Conservation (phyloP, 495 filamentous ascomycete genomes). For the Cercophora newfieldiana region DNA sequence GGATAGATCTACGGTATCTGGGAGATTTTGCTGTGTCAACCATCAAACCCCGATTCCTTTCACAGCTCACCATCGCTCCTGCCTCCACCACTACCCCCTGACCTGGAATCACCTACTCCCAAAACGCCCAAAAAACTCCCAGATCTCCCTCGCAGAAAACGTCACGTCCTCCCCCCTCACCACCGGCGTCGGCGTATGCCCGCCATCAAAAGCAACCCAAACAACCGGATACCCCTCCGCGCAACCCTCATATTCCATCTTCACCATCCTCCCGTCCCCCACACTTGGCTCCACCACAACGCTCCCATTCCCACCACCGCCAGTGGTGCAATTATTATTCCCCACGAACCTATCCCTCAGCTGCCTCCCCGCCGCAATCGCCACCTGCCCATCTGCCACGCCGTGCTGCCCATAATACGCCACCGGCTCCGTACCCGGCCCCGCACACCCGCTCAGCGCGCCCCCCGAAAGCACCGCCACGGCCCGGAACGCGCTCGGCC, state of each 20-base stretch:
- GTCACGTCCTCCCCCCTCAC: constrained; percentile 23
- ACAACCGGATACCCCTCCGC: constrained; percentile 29
- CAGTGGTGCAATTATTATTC: constrained; percentile 38
- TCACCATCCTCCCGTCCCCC: constrained; percentile 22
- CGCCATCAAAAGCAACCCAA: constrained; percentile 26
- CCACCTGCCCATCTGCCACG: constrained; percentile 27
- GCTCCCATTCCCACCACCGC: constrained; percentile 11
- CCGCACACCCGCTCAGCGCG: constrained; percentile 34
- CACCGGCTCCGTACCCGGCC: constrained; percentile 33
- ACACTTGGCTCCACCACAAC: constrained; percentile 9
- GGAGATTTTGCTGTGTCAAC: too few relatives aligned
- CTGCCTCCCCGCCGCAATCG: constrained; percentile 28
- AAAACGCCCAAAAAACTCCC: too few relatives aligned
- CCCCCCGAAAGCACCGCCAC: constrained; percentile 36
- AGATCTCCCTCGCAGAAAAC: constrained; percentile 26
- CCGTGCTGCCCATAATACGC: constrained; percentile 44
- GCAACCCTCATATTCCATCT: constrained; percentile 34
- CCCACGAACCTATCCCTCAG: constrained; percentile 37
- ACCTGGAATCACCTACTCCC: too few relatives aligned
- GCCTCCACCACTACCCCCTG: too few relatives aligned
- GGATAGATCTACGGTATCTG: too few relatives aligned
- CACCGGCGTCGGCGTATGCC: constrained; percentile 24
- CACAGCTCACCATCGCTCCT: too few relatives aligned
- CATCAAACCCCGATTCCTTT: too few relatives aligned
- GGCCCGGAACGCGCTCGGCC: constrained; percentile 38